Conservation (phyloP, 139 green algal genomes). For the Pedinophyceae sp. region DNA sequence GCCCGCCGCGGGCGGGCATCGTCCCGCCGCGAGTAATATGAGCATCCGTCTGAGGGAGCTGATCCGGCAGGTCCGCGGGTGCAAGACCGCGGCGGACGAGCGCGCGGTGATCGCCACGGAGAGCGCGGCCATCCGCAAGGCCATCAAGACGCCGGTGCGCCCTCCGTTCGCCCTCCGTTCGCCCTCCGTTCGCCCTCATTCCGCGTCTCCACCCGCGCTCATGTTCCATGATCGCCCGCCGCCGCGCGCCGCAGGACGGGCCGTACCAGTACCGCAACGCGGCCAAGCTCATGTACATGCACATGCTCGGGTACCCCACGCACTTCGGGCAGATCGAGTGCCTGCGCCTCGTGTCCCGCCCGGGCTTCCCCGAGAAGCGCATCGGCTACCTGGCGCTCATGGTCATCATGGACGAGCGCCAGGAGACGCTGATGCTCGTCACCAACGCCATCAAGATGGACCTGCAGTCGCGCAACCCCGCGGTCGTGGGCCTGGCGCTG, state of each 20-base stretch:
- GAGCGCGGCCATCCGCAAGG: constrained; percentile 65
- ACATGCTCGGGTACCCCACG: constrained; percentile 98
- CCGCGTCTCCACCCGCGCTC: background rate
- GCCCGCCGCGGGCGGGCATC: too few relatives aligned
- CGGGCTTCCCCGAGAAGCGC: constrained; percentile 76
- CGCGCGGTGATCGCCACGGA: constrained; percentile 91
- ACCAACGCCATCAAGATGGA: constrained; percentile 97
- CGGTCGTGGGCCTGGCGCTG: constrained; percentile 81
- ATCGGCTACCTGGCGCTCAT: constrained; percentile 88
- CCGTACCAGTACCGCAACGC: constrained; percentile 74
- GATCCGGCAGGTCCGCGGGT: constrained; percentile 62
- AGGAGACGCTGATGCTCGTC: constrained; percentile 99
- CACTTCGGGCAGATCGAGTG: constrained; percentile 99
- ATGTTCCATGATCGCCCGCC: background rate
- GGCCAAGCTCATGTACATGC: constrained; percentile 99
- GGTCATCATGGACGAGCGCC: constrained; percentile 90
- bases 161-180: background rate
- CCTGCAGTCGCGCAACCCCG: constrained; percentile 68
- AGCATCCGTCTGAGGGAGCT: constrained; percentile 41
- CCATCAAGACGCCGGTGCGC: constrained; percentile 26
- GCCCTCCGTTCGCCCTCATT: background rate
- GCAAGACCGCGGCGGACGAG: constrained; percentile 94
- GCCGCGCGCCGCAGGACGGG: constrained; percentile 30
- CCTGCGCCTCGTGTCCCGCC: constrained; percentile 81
- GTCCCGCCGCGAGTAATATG: too few relatives aligned